Conservation (phyloP, 73 alveolate genomes). For the Diophrys sp. region DNA sequence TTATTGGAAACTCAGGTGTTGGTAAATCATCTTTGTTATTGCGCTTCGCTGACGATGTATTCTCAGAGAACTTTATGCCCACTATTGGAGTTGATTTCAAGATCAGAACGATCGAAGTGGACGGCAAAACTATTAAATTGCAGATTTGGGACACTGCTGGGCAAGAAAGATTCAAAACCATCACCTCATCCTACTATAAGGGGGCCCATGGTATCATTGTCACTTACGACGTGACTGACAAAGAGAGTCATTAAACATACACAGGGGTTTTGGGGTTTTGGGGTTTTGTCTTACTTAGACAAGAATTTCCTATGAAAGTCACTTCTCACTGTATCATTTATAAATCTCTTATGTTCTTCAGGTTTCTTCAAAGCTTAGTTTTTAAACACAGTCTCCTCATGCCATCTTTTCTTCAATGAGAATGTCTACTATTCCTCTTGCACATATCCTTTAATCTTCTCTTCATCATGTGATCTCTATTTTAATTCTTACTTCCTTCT, state of each 20-base stretch:
- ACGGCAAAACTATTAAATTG: conserved; percentile 57
- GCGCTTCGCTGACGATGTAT: conserved; percentile 80
- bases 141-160: conserved; percentile 72
- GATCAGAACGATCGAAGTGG: conserved; percentile 69
- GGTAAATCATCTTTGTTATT: conserved; percentile 80
- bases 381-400: conserved; percentile 95
- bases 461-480: conserved; percentile 12
- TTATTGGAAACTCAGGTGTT: conserved; percentile 86
- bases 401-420: conserved; percentile 93
- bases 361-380: conserved; percentile 87
- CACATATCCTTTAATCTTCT: conserved; percentile 60
- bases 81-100: conserved; percentile 89
- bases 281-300: no score
- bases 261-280: no score
- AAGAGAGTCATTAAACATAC: no score
- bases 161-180: conserved; percentile 55
- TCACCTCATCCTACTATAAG: conserved; percentile 49
- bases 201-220: conserved; percentile 67
- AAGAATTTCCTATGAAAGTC: conserved; percentile 94
- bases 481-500: conserved; percentile 61
- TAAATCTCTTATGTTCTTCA: conserved; percentile 85
- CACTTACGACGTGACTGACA: conserved; percentile 53
- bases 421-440: no score
- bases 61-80: conserved; percentile 77
- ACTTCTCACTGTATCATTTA: conserved; percentile 96